Base-by-base conservation (phyloP, 2,329 filamentous ascomycete genomes). In the Fonsecaea monophora region DNA sequence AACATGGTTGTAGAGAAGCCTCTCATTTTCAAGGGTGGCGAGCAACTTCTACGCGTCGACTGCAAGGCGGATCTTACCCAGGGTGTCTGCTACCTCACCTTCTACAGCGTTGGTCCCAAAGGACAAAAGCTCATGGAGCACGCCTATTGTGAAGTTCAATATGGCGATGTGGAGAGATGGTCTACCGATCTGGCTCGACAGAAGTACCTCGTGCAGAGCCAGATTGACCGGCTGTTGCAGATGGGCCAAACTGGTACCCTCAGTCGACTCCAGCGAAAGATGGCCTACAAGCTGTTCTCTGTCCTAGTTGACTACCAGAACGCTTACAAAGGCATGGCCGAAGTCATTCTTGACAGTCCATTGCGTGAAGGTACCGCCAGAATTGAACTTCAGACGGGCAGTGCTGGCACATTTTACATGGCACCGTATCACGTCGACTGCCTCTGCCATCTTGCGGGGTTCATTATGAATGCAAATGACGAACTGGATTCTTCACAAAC, bases 101-200 rank as follows among this genome's bases (percentile, higher is more conserved):
- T 64, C 42, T 59, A 64, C 55, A 59, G 55, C 37, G 48, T 53
- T 42, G 38, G 40, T 13, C 37, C 53, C 10, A 48, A 88, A 67
- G 88, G 87, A 35, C 82, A 84, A 72, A 80, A 84, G 73, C 83
- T 85, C 72, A 81, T 82, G 3, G 86, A 89, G 70, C 89, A 91
- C 72, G 89, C 87, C 57, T 78, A 79, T 68, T 89, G 87, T 77
- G 83, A 83, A 62, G 85, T 91, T 64, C 64, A 53, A 8, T 35
- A 40, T 37, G 42, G 40, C 8, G 59, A 62, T 57, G 21, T 32
- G 5, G 38, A 38, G 37, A 38, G 18, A 53, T 63, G 59, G 59
- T 35, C 18, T 38, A 30, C 21, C 8, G 57, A 73, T 15, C 75
- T 74, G 74, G 63, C 56, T 12, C 70, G 67, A 5, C 25, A 61